Conservation (phyloP, 2,329 filamentous ascomycete genomes). For the Macrophomina phaseolina region DNA sequence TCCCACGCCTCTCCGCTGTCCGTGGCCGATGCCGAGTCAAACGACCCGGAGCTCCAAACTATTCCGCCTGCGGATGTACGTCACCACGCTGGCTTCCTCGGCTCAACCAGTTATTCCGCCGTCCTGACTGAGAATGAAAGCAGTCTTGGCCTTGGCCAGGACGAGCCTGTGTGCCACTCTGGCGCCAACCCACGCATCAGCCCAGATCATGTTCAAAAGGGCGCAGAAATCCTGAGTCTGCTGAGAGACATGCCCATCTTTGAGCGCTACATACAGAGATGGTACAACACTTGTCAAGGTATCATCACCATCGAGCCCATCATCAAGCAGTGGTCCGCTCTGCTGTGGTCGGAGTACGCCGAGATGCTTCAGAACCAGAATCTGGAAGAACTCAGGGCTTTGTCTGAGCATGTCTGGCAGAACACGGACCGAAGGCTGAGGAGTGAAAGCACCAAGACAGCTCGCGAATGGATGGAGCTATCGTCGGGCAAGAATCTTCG, state of each 20-base stretch:
- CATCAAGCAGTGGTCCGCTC: slow-evolving; percentile 38
- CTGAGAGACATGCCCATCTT: slow-evolving; percentile 37
- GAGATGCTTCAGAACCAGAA: slow-evolving; percentile 35
- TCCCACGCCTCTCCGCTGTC: background rate
- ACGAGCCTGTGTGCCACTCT: slow-evolving; percentile 6
- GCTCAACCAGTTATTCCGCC: slow-evolving; percentile 25
- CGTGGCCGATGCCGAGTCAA: background rate
- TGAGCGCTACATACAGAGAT: slow-evolving; percentile 41
- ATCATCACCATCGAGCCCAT: slow-evolving; percentile 44
- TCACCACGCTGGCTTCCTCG: slow-evolving; percentile 24
- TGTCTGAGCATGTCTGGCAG: slow-evolving; percentile 50
- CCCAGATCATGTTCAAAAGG: slow-evolving; percentile 35
- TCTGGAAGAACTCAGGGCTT: slow-evolving; percentile 37
- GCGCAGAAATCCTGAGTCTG: slow-evolving; percentile 36
- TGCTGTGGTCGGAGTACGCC: slow-evolving; percentile 38
- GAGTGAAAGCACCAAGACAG: slow-evolving; percentile 44
- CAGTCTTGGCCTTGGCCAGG: slow-evolving; percentile 5
- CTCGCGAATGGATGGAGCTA: slow-evolving; percentile 45
- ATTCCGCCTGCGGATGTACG: slow-evolving; percentile 17
- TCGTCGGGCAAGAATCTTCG: slow-evolving; percentile 48
- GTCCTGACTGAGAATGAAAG: slow-evolving; percentile 27
- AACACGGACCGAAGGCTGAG: slow-evolving; percentile 48
- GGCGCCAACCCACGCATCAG: slow-evolving; percentile 10
- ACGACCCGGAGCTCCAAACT: slow-evolving; percentile 3
- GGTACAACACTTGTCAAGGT: slow-evolving; percentile 39